A percentile compares a stretch with the other conserved stretches of the same genome.
These are phyloP conservation scores for Penicillium lividum DNA, from an alignment of 495 filamentous ascomycete species.

Conservation along the genomic window DNA sequence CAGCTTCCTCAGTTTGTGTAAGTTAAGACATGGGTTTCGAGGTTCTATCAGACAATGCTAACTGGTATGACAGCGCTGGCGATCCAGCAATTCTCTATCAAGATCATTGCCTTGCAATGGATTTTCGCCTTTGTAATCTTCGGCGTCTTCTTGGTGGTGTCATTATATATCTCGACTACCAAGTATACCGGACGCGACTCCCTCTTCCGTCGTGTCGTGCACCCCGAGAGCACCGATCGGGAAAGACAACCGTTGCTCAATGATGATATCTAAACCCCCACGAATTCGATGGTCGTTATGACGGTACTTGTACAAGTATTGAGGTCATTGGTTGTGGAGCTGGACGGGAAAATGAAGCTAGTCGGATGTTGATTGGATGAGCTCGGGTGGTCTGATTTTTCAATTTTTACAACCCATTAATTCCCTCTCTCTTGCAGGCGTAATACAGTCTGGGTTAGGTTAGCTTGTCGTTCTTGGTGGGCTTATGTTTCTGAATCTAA, in stretches of 20 bases:
- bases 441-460: slow-evolving; percentile 1
- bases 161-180: slow-evolving; percentile 63
- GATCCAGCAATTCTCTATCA: slow-evolving; percentile 69
- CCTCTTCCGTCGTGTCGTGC: slow-evolving; percentile 39
- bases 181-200: slow-evolving; percentile 58
- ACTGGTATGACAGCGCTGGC: slow-evolving; percentile 58
- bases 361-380: not conserved
- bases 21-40: slow-evolving; percentile 17
- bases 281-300: not conserved
- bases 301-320: not conserved
- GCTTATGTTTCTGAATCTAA: slow-evolving; percentile 5
- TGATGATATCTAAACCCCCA: slow-evolving; percentile 18
- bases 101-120: slow-evolving; percentile 79
- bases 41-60: not conserved
- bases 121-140: slow-evolving; percentile 88
- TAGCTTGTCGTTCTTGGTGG: not conserved
- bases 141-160: slow-evolving; percentile 66
- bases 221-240: slow-evolving; percentile 38
- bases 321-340: not conserved
- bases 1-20: slow-evolving; percentile 68
- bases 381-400: not conserved
- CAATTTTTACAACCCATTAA: not conserved
- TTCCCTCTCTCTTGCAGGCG: slow-evolving; percentile 4
- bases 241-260: slow-evolving; percentile 47
- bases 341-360: not conserved